Evolutionary conservation across 371 early-diverging fungal genomes (phyloP).

Genomic region (Polyrhizophydium stewartii): DNA sequence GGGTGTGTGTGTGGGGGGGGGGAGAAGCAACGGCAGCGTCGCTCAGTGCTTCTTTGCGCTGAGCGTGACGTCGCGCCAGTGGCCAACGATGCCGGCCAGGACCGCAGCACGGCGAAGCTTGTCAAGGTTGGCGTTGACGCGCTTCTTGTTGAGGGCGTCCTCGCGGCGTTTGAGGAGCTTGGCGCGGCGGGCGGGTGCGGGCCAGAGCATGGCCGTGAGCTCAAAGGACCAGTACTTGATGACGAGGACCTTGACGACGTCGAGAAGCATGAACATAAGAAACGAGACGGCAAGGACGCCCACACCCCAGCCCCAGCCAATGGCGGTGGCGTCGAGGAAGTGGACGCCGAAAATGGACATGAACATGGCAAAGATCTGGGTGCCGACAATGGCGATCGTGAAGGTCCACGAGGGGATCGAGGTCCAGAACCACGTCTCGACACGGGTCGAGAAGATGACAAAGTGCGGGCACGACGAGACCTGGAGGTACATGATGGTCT

Average conservation of each 20-base stretch:
- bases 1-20: too few species aligned
- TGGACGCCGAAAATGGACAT: constrained; percentile 75
- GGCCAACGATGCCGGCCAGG: not conserved
- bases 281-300: constrained; percentile 30
- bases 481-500: constrained; percentile 81
- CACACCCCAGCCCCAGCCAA: constrained; percentile 32
- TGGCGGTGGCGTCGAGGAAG: constrained; percentile 50
- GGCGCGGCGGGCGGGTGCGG: constrained; percentile 16
- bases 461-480: constrained; percentile 90
- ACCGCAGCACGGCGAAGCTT: constrained; percentile 21
- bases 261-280: constrained; percentile 65
- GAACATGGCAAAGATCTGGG: constrained; percentile 86
- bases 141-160: constrained; percentile 2
- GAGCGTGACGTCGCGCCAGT: not conserved
- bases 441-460: constrained; percentile 87
- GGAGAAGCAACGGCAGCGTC: too few species aligned
- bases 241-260: constrained; percentile 78
- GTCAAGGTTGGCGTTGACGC: constrained; percentile 21
- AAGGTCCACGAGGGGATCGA: constrained; percentile 77
- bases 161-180: constrained; percentile 19
- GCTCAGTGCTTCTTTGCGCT: not conserved
- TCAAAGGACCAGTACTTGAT: constrained; percentile 67
- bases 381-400: constrained; percentile 76
- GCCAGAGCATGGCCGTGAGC: constrained; percentile 37
- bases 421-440: constrained; percentile 80